phyloP scores from a whole-genome alignment of 345 rosid species.

The Syzygium aqueum region DNA sequence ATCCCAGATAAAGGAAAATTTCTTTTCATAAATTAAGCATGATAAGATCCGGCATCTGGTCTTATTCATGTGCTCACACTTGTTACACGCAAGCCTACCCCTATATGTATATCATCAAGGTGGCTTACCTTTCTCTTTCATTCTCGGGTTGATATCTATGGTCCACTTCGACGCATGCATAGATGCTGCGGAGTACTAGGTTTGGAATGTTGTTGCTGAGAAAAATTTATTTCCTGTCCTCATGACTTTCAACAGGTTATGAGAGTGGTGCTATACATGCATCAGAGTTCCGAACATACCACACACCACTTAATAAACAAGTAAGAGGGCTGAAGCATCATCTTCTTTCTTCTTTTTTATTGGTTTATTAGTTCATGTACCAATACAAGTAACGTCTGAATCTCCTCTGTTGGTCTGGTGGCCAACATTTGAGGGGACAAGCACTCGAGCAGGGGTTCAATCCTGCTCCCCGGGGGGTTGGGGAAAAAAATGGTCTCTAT shows the following conservation, averaged over 20 bases:
- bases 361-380: background rate
- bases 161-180: background rate
- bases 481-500: background rate
- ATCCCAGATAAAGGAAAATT: background rate
- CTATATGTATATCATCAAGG: background rate
- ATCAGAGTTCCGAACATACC: constrained; percentile 92
- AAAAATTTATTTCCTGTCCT: background rate
- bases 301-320: constrained; percentile 84
- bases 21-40: background rate
- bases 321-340: constrained; percentile 15
- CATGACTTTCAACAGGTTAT: constrained; percentile 35
- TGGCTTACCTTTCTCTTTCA: background rate
- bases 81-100: background rate
- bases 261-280: constrained; percentile 76
- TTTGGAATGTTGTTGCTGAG: background rate
- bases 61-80: background rate
- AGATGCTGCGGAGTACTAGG: background rate
- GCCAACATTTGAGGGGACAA: background rate
- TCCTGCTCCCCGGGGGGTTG: background rate
- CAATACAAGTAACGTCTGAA: background rate
- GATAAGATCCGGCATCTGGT: background rate
- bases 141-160: background rate
- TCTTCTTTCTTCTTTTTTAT: background rate
- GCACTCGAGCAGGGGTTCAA: background rate
- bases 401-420: background rate